These are phyloP conservation scores for Phoma sp. DNA, from an alignment of 2,329 filamentous ascomycete genomes.

Conservation along the genomic window DNA sequence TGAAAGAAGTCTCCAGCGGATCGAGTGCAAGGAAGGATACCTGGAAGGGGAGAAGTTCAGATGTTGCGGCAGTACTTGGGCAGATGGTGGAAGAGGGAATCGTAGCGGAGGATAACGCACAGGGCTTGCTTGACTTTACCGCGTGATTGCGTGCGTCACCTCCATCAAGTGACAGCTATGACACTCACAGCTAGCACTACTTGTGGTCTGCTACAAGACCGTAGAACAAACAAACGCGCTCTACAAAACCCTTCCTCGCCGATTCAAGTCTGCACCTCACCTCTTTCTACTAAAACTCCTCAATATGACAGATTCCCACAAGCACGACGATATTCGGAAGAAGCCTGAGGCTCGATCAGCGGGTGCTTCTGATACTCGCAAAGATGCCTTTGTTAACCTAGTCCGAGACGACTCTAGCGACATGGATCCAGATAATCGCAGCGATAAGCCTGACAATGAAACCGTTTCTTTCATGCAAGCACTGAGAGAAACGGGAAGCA, in stretches of 20 bases:
- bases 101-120: slow-evolving; percentile 41
- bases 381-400: slow-evolving; percentile 1
- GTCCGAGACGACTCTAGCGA: no score
- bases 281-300: no score
- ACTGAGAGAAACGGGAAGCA: no score
- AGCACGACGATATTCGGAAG: neutral
- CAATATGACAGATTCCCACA: neutral
- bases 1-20: slow-evolving; percentile 49
- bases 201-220: neutral
- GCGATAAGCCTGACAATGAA: no score
- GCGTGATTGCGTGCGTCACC: neutral
- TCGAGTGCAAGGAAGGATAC: slow-evolving; percentile 46
- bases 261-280: no score
- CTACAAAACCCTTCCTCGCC: no score
- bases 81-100: slow-evolving; percentile 62
- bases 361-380: neutral
- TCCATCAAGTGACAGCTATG: neutral
- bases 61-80: slow-evolving; percentile 53
- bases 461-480: no score
- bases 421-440: no score
- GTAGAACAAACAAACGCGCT: neutral
- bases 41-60: slow-evolving; percentile 49
- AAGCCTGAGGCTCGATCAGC: neutral
- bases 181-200: neutral
- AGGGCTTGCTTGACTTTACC: slow-evolving; percentile 23